Percentiles rank a stretch among this genome's conserved stretches.
Evolutionary conservation across 2,329 filamentous ascomycete species (phyloP).

Genomic region (Paecilomyces sp.): DNA sequence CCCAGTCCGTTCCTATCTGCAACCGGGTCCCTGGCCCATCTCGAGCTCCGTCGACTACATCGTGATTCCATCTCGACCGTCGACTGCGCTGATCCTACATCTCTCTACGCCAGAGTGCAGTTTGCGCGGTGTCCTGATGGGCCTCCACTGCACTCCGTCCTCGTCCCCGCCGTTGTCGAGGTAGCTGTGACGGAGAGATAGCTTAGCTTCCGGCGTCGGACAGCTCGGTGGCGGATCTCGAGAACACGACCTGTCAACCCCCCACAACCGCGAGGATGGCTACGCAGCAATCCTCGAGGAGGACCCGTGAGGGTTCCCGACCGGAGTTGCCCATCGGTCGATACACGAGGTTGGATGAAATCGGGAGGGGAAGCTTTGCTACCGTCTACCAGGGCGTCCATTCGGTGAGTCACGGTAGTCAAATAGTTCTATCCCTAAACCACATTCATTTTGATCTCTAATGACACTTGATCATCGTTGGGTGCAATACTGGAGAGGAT

Average conservation of each 20-base stretch:
- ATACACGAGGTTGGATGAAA: slow-evolving; percentile 79
- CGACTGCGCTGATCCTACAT: background rate
- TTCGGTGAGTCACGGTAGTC: slow-evolving; percentile 54
- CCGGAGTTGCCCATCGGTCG: slow-evolving; percentile 54
- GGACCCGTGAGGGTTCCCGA: slow-evolving; percentile 27
- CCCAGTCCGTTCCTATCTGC: background rate
- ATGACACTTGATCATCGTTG: background rate
- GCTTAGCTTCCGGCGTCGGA: background rate
- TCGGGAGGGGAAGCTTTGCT: slow-evolving; percentile 96
- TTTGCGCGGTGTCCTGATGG: slow-evolving; percentile 22
- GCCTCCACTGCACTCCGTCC: slow-evolving; percentile 18
- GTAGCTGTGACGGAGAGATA: slow-evolving; percentile 28
- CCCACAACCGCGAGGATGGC: slow-evolving; percentile 36
- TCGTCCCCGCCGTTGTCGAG: slow-evolving; percentile 21
- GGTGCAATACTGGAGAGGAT: background rate
- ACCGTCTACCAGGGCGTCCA: slow-evolving; percentile 85
- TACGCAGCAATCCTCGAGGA: slow-evolving; percentile 34
- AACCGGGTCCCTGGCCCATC: background rate
- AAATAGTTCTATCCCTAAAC: background rate
- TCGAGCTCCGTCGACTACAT: background rate
- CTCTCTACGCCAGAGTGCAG: background rate
- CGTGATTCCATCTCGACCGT: background rate
- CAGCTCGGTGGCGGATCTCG: background rate
- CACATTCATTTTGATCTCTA: background rate
- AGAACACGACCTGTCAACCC: background rate